These are phyloP conservation scores for Scytalidium lignicola DNA, from an alignment of 2,329 filamentous ascomycete genomes.

Conservation along the genomic window DNA sequence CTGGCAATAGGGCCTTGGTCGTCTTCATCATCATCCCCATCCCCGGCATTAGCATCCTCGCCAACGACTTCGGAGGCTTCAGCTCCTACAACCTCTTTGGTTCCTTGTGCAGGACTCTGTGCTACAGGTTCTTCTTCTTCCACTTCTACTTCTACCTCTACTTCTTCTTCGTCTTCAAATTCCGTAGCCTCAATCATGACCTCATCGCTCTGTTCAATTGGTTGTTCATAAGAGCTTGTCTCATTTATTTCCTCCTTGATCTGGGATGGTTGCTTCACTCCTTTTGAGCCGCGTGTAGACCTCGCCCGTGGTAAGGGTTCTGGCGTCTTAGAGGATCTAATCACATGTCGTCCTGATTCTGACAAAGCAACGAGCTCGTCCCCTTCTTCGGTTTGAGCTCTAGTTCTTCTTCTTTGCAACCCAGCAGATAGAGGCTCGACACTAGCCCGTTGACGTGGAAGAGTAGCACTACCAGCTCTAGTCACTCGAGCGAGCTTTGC, in stretches of 20 bases:
- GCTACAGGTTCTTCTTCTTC: conserved; percentile 7
- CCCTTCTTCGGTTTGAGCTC: conserved; percentile 38
- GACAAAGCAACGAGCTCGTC: conserved; percentile 55
- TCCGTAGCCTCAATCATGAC: conserved; percentile 17
- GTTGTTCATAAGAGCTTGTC: conserved; percentile 24
- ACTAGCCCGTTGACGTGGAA: conserved; percentile 14
- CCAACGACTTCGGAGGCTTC: conserved; percentile 10
- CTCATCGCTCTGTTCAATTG: conserved; percentile 7
- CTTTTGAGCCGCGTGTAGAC: conserved; percentile 24
- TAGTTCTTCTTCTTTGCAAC: conserved; percentile 42
- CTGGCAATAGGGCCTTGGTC: conserved; percentile 32
- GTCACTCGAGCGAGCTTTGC: conserved; percentile 15
- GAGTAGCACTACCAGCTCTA: conserved; percentile 24
- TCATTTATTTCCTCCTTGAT: conserved; percentile 30
- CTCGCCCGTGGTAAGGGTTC: conserved; percentile 38
- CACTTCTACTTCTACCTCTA: conserved; percentile 10
- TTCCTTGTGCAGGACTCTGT: conserved; percentile 3
- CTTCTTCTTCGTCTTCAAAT: conserved; percentile 22
- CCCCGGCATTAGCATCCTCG: conserved; percentile 5
- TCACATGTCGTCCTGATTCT: conserved; percentile 54
- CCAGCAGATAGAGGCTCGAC: conserved; percentile 15
- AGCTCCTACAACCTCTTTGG: conserved; percentile 3
- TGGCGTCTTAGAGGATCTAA: conserved; percentile 48
- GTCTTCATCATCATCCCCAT: conserved; percentile 26
- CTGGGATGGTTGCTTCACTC: conserved; percentile 23